phyloP scores from a whole-genome alignment of 2,329 filamentous ascomycete genomes.

The Pyrenophora tritici-repentis region DNA sequence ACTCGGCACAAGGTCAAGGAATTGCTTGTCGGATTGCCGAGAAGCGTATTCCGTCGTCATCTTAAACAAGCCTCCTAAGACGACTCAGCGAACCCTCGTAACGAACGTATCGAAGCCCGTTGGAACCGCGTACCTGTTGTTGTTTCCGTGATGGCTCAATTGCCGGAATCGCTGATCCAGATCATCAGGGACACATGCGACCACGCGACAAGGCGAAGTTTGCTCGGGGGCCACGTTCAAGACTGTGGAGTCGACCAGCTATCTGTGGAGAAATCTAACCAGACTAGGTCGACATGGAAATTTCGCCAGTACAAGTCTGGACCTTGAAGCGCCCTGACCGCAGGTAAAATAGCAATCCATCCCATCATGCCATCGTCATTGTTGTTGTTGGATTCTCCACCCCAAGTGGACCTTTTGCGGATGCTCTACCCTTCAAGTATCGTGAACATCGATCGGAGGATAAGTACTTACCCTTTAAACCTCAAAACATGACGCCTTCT shows the following conservation, averaged over 20 bases:
- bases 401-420: too few species aligned
- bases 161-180: neutral
- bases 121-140: neutral
- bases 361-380: neutral
- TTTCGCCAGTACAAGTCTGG: neutral
- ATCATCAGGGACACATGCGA: neutral
- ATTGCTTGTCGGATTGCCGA: conserved; percentile 14
- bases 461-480: too few species aligned
- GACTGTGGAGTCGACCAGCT: conserved; percentile 5
- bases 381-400: too few species aligned
- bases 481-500: too few species aligned
- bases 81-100: neutral
- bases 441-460: too few species aligned
- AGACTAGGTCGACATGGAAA: neutral
- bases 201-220: conserved; percentile 6
- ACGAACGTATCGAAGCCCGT: conserved; percentile 1
- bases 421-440: too few species aligned
- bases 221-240: neutral
- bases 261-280: conserved; percentile 6
- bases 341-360: neutral
- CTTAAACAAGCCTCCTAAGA: neutral
- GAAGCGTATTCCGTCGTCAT: conserved; percentile 9
- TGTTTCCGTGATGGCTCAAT: neutral
- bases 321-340: neutral
- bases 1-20: neutral